Evolutionary conservation across 192 early-diverging fungal genomes (phyloP).

Genomic region (Powellomyces hirtus): DNA sequence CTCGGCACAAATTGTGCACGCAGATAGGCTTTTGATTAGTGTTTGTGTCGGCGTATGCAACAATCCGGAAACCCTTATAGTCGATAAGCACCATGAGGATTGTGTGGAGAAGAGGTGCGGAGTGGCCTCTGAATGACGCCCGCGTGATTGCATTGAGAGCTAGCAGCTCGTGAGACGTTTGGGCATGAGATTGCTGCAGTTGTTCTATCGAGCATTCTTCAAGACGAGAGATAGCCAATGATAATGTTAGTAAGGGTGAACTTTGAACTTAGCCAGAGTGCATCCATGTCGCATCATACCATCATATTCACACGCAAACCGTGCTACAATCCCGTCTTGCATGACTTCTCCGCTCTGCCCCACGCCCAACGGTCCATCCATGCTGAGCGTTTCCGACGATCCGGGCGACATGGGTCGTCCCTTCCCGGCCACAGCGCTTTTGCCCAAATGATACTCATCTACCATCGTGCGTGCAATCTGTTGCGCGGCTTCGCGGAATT

Average conservation of each 20-base stretch:
- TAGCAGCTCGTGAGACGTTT: constrained; percentile 43
- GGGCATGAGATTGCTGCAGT: constrained; percentile 29
- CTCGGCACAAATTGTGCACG: constrained; percentile 16
- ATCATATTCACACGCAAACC: constrained; percentile 50
- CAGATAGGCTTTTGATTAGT: not conserved
- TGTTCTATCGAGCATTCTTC: constrained; percentile 37
- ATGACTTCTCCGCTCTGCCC: constrained; percentile 15
- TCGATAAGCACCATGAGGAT: constrained; percentile 51
- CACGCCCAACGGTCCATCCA: not conserved
- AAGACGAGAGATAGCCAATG: not conserved
- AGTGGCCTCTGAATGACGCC: constrained; percentile 22
- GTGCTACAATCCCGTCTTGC: constrained; percentile 42
- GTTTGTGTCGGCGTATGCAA: constrained; percentile 49
- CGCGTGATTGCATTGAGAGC: constrained; percentile 41
- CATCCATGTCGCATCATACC: constrained; percentile 27
- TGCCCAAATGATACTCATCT: constrained; percentile 48
- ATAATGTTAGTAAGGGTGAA: too few species aligned
- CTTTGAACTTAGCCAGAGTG: too few species aligned
- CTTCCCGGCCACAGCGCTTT: not conserved
- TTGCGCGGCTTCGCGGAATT: constrained; percentile 47
- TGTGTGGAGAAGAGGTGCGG: constrained; percentile 37
- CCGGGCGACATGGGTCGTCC: constrained; percentile 3
- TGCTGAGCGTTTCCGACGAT: constrained; percentile 1
- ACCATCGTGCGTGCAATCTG: constrained; percentile 43
- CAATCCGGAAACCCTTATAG: constrained; percentile 59